Evolutionary conservation across 169 alveolate species (phyloP).

Genomic region (Plasmodium sp.): DNA sequence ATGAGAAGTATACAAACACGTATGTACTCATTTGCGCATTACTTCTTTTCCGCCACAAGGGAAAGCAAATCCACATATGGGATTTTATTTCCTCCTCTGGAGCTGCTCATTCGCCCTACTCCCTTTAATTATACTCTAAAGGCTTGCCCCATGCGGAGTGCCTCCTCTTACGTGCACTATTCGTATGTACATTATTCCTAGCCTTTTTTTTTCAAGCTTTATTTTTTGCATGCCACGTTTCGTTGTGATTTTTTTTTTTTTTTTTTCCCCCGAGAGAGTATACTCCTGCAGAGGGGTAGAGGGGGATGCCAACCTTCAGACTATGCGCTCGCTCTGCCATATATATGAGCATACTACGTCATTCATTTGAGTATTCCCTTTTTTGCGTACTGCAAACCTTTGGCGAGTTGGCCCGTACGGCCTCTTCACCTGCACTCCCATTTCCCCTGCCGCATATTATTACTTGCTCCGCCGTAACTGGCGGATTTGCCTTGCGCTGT

Average conservation of each 20-base stretch:
- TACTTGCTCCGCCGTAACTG: neutral
- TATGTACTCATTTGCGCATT: neutral
- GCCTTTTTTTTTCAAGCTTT: neutral
- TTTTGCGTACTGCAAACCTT: neutral
- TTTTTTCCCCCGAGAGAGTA: neutral
- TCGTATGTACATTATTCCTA: neutral
- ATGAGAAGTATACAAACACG: neutral
- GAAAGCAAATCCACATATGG: neutral
- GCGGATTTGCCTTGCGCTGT: neutral
- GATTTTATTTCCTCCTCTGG: neutral
- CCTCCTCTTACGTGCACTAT: neutral
- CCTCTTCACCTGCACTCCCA: neutral
- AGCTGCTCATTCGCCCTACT: neutral
- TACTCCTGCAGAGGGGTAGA: neutral
- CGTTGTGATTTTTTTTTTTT: neutral
- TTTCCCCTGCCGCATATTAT: neutral
- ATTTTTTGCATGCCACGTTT: neutral
- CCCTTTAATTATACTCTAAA: neutral
- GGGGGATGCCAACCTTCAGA: neutral
- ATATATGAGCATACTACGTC: neutral
- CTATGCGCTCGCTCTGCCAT: neutral
- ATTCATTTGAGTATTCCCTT: neutral
- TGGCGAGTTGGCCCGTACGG: neutral
- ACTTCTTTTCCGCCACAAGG: neutral
- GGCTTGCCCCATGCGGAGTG: neutral